A percentile compares a stretch with the other conserved stretches of the same genome.
Conservation (phyloP, 495 filamentous ascomycete genomes). For the Amorphotheca resinae region DNA sequence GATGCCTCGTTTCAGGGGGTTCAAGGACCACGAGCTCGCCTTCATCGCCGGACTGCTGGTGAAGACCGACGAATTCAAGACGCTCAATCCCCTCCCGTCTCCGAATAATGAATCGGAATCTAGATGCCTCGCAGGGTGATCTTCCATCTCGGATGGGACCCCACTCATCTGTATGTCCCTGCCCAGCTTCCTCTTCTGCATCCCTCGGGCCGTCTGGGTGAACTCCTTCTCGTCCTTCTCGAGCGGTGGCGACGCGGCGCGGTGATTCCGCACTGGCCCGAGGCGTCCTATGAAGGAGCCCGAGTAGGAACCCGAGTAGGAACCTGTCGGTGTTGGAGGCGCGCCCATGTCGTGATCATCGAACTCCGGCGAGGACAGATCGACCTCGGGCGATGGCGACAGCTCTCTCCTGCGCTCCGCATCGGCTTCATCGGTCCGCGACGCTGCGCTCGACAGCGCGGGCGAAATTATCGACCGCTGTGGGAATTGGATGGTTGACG, state of each 20-base stretch:
- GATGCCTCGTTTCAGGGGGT: slow-evolving; percentile 27
- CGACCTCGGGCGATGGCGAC: slow-evolving; percentile 85
- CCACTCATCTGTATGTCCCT: slow-evolving; percentile 23
- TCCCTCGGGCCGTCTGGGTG: slow-evolving; percentile 77
- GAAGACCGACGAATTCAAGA: slow-evolving; percentile 12
- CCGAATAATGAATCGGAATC: slow-evolving; percentile 43
- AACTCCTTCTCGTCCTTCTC: slow-evolving; percentile 97
- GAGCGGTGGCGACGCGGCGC: slow-evolving; percentile 69
- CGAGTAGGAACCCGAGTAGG: slow-evolving; percentile 46
- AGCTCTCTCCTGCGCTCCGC: slow-evolving; percentile 59
- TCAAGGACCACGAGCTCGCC: slow-evolving; percentile 20
- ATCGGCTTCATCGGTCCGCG: slow-evolving; percentile 52
- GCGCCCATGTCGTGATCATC: slow-evolving; percentile 42
- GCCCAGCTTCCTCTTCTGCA: slow-evolving; percentile 61
- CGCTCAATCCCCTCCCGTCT: slow-evolving; percentile 25
- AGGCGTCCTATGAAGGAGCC: slow-evolving; percentile 42
- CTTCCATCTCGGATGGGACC: slow-evolving; percentile 28
- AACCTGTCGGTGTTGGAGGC: slow-evolving; percentile 43
- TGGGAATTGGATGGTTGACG: slow-evolving; percentile 34
- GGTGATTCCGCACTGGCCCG: slow-evolving; percentile 36
- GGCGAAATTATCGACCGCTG: slow-evolving; percentile 56
- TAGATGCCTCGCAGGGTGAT: slow-evolving; percentile 34
- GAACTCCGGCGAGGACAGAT: slow-evolving; percentile 77
- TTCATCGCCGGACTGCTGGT: slow-evolving; percentile 29
- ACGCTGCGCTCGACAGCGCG: slow-evolving; percentile 64